A percentile compares a stretch with the other conserved stretches of the same genome.
Evolutionary conservation across 805 yeast genomes (phyloP).

Genomic region (Wickerhamiella azymoides): DNA sequence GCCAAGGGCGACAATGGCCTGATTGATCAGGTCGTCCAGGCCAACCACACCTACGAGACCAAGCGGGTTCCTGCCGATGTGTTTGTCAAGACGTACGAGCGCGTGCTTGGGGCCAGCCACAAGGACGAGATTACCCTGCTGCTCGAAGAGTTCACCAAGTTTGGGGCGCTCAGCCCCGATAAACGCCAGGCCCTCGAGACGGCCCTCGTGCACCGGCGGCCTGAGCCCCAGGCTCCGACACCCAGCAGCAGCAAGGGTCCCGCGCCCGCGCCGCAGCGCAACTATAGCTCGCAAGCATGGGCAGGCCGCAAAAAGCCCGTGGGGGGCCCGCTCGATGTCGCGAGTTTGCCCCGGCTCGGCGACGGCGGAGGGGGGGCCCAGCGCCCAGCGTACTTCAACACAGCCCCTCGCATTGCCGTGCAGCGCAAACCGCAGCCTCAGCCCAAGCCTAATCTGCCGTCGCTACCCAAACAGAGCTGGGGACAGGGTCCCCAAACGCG

Average conservation of each 20-base stretch:
- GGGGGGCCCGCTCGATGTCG: slow-evolving; percentile 1
- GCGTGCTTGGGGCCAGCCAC: slow-evolving; percentile 10
- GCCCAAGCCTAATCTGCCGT: neutral
- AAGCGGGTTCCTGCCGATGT: slow-evolving; percentile 16
- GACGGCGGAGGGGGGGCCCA: neutral
- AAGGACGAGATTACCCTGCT: slow-evolving; percentile 16
- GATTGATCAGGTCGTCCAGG: slow-evolving; percentile 15
- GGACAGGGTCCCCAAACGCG: slow-evolving; percentile 11
- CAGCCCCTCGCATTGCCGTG: slow-evolving; percentile 14
- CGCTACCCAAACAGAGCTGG: neutral
- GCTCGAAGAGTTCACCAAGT: slow-evolving; percentile 11
- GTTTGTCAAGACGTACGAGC: slow-evolving; percentile 16
- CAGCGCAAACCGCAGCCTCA: neutral
- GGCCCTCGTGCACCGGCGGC: slow-evolving; percentile 7
- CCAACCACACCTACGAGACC: slow-evolving; percentile 14
- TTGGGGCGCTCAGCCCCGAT: neutral
- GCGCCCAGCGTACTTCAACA: neutral
- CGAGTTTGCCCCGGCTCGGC: slow-evolving; percentile 15
- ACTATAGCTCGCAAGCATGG: neutral
- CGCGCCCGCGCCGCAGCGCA: neutral
- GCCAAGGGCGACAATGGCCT: slow-evolving; percentile 24
- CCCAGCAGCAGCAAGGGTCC: neutral
- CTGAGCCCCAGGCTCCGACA: neutral
- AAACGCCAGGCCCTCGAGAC: slow-evolving; percentile 5
- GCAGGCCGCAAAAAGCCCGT: neutral